phyloP scores from a whole-genome alignment of 306 rosid species.

The Prunus armeniaca region DNA sequence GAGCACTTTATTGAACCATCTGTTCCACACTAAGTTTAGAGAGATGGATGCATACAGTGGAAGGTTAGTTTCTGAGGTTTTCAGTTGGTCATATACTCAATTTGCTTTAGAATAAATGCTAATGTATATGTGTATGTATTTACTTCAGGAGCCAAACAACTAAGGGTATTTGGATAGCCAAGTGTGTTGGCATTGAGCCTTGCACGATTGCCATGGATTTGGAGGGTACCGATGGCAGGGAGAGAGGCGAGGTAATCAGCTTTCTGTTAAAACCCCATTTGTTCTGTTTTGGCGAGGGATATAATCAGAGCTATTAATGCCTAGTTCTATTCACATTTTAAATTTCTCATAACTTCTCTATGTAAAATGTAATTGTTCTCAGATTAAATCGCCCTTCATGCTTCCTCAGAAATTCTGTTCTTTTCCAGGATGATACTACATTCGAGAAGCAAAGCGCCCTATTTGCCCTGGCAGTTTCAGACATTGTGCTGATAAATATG shows the following conservation, averaged over 20 bases:
- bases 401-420: not conserved
- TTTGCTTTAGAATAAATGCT: not conserved
- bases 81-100: not conserved
- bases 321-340: not conserved
- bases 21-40: slow-evolving; percentile 69
- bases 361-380: not conserved
- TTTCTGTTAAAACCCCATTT: slow-evolving; percentile 5
- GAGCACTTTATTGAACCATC: slow-evolving; percentile 84
- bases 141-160: slow-evolving; percentile 74
- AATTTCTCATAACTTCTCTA: not conserved
- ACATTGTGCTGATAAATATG: slow-evolving; percentile 80
- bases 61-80: slow-evolving; percentile 38
- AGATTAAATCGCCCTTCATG: not conserved
- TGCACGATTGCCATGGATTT: slow-evolving; percentile 89
- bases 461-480: slow-evolving; percentile 77
- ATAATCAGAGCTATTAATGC: not conserved
- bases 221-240: slow-evolving; percentile 99
- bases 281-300: not conserved
- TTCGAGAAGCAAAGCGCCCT: slow-evolving; percentile 91
- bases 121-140: slow-evolving; percentile 4
- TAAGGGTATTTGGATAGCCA: slow-evolving; percentile 90
- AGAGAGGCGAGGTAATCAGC: slow-evolving; percentile 81
- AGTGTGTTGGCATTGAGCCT: slow-evolving; percentile 73
- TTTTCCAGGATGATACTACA: slow-evolving; percentile 77
- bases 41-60: slow-evolving; percentile 92